Base-by-base conservation (phyloP, 176 grass and related monocot genomes). In the Poa annua region DNA sequence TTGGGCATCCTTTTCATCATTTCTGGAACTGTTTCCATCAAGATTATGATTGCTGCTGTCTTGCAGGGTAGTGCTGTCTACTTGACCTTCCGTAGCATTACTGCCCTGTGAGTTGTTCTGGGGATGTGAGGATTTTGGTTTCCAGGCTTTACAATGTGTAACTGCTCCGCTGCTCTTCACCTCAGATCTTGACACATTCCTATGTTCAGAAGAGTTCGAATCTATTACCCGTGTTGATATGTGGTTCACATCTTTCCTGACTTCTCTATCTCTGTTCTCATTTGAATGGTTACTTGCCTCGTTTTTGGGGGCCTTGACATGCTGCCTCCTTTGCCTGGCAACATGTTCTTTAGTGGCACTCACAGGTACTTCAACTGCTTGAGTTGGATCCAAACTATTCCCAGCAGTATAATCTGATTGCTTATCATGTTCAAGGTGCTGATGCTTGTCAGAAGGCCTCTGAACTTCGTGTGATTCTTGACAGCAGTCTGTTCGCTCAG, bases 121-220 rank as follows among this genome's bases (percentile, higher is more conserved):
- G 55, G 81, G 47, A 80, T 81, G 49, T 48, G 74, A 39, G 67
- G 91, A 83, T 88, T 99, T 99, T 17, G 91, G 96, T 78, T 94
- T 99, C 96, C 96, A 99, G 38, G 82, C 16, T 81, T 57, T 88
- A 13, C 83, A 66, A 48, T 91, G 84, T 26, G 80, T 71, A 75
- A 51, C 81, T 59, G 57, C 53, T 20, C 51, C 79, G 7, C 76
- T 81, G 86, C 56, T 89, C 68, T 86, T 90, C 79, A 74, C 84
- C 55, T 89, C 90, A 85, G 81, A 22, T 78, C 60, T 92, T 38
- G 70, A 51, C 66, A 60, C n/a, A 65, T 71, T 88, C 87, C 81
- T 88, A 36, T 75, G 64, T 74, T 90, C 87, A 41, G 80, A 20
- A 60, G 75, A 70, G 85, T 82, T 85, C 14, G 53, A 80, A 82